phyloP scores from a whole-genome alignment of 495 filamentous ascomycete genomes.

The Podospora pseudocomata region DNA sequence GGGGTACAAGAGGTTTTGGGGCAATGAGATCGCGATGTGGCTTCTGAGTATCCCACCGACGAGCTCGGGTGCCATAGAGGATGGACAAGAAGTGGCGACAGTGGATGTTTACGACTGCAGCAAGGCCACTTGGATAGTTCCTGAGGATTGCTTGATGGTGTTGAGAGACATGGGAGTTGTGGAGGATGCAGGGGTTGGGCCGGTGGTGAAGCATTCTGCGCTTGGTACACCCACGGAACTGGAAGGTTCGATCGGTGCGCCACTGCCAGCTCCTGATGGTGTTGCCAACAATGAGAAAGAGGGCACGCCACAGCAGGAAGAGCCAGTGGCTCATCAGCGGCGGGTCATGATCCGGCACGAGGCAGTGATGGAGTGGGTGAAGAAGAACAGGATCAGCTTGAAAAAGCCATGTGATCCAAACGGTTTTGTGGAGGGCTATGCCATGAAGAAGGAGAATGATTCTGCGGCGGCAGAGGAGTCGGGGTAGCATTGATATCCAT shows the following conservation, averaged over 20 bases:
- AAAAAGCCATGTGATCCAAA: constrained; percentile 51
- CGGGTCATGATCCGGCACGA: constrained; percentile 53
- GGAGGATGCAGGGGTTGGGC: constrained; percentile 52
- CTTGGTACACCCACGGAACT: neutral
- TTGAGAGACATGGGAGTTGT: constrained; percentile 73
- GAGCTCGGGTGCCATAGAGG: constrained; percentile 20
- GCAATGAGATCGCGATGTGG: constrained; percentile 68
- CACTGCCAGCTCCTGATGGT: constrained; percentile 16
- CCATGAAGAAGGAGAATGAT: constrained; percentile 22
- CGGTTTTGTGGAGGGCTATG: constrained; percentile 55
- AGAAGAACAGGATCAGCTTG: constrained; percentile 43
- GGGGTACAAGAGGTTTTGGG: constrained; percentile 82
- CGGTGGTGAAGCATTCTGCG: constrained; percentile 12
- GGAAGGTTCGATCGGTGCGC: neutral
- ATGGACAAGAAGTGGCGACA: constrained; percentile 14
- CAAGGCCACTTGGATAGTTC: constrained; percentile 68
- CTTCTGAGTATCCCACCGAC: constrained; percentile 46
- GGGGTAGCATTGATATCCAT: neutral
- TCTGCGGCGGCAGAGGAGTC: neutral
- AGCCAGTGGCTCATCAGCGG: constrained; percentile 12
- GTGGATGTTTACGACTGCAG: constrained; percentile 43
- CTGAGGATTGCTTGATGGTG: constrained; percentile 77
- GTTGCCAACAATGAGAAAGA: constrained; percentile 16
- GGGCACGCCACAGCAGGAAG: neutral
- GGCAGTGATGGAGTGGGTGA: constrained; percentile 53